These are phyloP conservation scores for Dendrobium nobile DNA, from an alignment of 106 monocot genomes.

Conservation along the genomic window DNA sequence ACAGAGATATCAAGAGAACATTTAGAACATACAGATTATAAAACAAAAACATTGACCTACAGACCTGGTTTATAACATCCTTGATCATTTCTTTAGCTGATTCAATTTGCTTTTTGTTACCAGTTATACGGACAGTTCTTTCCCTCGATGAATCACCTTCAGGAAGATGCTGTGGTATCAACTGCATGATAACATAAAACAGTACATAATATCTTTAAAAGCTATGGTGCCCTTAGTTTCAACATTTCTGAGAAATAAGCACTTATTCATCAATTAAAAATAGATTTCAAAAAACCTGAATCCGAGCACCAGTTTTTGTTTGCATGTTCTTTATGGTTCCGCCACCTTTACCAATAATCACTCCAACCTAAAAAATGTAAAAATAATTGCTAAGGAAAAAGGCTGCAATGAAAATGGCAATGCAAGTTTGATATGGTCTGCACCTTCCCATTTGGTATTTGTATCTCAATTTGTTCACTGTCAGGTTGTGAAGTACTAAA, in stretches of 20 bases:
- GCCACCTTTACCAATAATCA: slow-evolving; percentile 89
- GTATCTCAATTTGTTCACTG: slow-evolving; percentile 64
- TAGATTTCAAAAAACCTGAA: slow-evolving; percentile 45
- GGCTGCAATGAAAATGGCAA: background rate
- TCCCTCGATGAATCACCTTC: slow-evolving; percentile 71
- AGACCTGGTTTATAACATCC: slow-evolving; percentile 81
- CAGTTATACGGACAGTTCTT: slow-evolving; percentile 69
- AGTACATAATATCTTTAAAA: background rate
- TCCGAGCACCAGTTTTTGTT: slow-evolving; percentile 73
- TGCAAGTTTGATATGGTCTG: background rate
- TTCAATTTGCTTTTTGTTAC: slow-evolving; percentile 81
- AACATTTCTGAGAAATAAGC: background rate
- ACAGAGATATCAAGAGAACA: no score
- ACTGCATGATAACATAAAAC: slow-evolving; percentile 23
- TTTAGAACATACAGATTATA: background rate
- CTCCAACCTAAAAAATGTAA: slow-evolving; percentile 54
- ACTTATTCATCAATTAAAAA: background rate
- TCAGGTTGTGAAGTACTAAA: slow-evolving; percentile 57
- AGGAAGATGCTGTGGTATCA: slow-evolving; percentile 77
- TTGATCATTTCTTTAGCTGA: slow-evolving; percentile 67
- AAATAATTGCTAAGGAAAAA: background rate
- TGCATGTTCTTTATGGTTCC: slow-evolving; percentile 75
- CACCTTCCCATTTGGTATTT: slow-evolving; percentile 88
- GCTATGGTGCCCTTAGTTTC: background rate
- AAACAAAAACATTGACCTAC: background rate